Conservation (phyloP, 2,329 filamentous ascomycete genomes). For the Talaromyces albobiverticillius region DNA sequence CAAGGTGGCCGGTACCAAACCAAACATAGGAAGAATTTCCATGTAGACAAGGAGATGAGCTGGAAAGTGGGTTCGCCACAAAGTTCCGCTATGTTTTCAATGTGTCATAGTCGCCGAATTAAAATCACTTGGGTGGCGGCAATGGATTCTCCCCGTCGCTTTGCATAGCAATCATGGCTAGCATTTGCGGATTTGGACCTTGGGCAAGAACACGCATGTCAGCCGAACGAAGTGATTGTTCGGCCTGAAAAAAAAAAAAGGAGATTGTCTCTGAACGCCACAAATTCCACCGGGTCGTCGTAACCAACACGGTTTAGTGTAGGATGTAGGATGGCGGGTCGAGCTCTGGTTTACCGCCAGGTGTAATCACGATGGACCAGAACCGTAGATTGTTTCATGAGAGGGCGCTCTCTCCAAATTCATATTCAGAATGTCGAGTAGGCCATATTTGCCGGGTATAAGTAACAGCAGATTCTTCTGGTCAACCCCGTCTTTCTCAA, state of each 20-base stretch:
- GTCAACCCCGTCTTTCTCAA: constrained; percentile 12
- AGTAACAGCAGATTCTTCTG: constrained; percentile 17
- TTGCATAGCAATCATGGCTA: background rate
- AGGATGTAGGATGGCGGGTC: constrained; percentile 5
- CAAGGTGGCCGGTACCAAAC: constrained; percentile 26
- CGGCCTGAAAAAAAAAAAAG: too few species aligned
- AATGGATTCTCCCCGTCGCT: background rate
- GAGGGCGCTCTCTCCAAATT: background rate
- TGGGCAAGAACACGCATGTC: background rate
- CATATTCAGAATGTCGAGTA: background rate
- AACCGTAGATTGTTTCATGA: constrained; percentile 1
- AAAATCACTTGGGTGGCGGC: background rate
- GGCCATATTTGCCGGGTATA: background rate
- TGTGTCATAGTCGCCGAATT: constrained; percentile 4
- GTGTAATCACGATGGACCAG: background rate
- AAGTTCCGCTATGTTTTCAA: constrained; percentile 1
- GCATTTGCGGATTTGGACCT: background rate
- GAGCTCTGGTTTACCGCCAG: background rate
- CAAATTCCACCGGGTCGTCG: constrained; percentile 7
- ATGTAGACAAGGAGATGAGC: constrained; percentile 20
- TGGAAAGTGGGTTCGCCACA: constrained; percentile 15
- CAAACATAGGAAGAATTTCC: constrained; percentile 46
- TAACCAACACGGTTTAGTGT: constrained; percentile 7
- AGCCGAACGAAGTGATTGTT: too few species aligned
- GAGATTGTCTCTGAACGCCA: constrained; percentile 1